Conservation (phyloP, 305 asterid genomes). For the Fraxinus nigra region DNA sequence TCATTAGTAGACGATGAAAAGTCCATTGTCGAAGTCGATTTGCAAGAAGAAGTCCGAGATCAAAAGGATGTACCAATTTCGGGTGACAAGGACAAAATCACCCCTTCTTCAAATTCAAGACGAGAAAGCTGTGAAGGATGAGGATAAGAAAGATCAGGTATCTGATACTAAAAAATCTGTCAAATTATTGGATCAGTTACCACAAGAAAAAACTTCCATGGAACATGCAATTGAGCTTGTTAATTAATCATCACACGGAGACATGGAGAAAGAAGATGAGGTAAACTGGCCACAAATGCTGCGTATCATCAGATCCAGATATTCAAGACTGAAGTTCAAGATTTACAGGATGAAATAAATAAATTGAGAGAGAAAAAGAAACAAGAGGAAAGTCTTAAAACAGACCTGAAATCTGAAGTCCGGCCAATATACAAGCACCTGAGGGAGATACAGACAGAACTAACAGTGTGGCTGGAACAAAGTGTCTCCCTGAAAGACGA, state of each 20-base stretch:
- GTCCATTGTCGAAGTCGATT: not conserved
- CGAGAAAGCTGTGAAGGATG: slow-evolving; percentile 33
- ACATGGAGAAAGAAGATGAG: slow-evolving; percentile 39
- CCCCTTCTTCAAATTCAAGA: slow-evolving; percentile 13
- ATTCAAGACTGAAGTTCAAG: slow-evolving; percentile 56
- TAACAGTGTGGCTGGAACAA: slow-evolving; percentile 74
- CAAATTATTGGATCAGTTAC: not conserved
- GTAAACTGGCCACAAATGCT: slow-evolving; percentile 67
- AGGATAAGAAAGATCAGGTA: slow-evolving; percentile 23
- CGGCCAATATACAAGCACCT: slow-evolving; percentile 81
- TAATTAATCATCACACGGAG: slow-evolving; percentile 22
- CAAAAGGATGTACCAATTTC: not conserved
- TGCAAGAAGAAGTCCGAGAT: slow-evolving; percentile 16
- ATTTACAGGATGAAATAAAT: slow-evolving; percentile 49
- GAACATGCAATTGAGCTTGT: not conserved
- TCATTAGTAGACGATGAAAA: slow-evolving; percentile 6
- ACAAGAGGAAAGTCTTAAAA: slow-evolving; percentile 40
- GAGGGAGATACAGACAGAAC: slow-evolving; percentile 74
- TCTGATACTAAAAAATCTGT: not conserved
- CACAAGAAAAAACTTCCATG: not conserved
- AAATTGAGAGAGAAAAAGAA: slow-evolving; percentile 45
- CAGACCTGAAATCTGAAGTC: slow-evolving; percentile 64
- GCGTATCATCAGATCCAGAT: slow-evolving; percentile 65
- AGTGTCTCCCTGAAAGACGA: slow-evolving; percentile 64
- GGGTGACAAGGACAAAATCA: not conserved